A percentile compares a stretch with the other conserved stretches of the same genome.
These are phyloP conservation scores for Solidago caesia DNA, from an alignment of 129 eudicot genomes.

Conservation along the genomic window DNA sequence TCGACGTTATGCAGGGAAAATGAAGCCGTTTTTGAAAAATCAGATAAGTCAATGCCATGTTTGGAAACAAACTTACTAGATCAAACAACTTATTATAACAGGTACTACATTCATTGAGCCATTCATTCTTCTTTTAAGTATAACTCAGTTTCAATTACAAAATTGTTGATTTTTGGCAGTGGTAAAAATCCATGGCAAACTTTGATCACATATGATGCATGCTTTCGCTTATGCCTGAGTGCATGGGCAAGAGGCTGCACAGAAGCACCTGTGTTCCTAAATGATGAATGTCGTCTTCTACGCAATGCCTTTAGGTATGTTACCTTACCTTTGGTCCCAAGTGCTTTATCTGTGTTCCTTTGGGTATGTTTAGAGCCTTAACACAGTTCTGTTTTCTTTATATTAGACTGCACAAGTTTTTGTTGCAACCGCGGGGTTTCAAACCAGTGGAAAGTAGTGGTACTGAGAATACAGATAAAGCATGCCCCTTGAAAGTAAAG, in stretches of 20 bases:
- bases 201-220: conserved; percentile 86
- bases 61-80: conserved; percentile 39
- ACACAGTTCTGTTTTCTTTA: not conserved
- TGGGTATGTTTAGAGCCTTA: not conserved
- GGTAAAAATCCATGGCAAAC: conserved; percentile 89
- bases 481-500: conserved; percentile 56
- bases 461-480: conserved; percentile 48
- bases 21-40: conserved; percentile 31
- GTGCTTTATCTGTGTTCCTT: not conserved
- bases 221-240: conserved; percentile 79
- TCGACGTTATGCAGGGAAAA: conserved; percentile 47
- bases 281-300: conserved; percentile 74
- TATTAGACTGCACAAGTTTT: conserved; percentile 61
- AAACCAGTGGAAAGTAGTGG: conserved; percentile 40
- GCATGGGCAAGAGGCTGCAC: conserved; percentile 88
- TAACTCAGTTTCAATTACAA: conserved; percentile 12
- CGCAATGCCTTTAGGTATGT: conserved; percentile 88
- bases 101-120: conserved; percentile 29
- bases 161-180: conserved; percentile 40
- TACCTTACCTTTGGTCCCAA: not conserved
- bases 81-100: conserved; percentile 45
- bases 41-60: conserved; percentile 33
- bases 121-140: not conserved
- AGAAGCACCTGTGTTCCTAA: conserved; percentile 84
- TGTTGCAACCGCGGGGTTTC: conserved; percentile 81